These are phyloP conservation scores for Fusarium ambrosium DNA, from an alignment of 2,329 filamentous ascomycete species.

Conservation along the genomic window DNA sequence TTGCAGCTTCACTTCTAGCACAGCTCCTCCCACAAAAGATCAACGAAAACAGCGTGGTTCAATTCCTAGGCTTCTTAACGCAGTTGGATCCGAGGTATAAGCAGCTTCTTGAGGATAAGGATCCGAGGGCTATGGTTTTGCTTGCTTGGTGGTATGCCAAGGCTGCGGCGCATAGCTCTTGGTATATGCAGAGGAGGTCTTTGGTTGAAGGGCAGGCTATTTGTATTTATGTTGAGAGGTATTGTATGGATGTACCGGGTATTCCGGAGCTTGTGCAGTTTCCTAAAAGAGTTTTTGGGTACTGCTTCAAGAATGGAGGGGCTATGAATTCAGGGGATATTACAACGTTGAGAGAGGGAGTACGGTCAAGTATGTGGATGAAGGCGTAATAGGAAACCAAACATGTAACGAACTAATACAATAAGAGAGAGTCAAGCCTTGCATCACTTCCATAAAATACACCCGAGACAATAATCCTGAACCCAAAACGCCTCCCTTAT, in stretches of 20 bases:
- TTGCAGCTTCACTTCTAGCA: conserved; percentile 53
- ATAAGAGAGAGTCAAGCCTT: conserved; percentile 26
- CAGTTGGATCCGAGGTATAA: conserved; percentile 60
- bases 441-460: conserved; percentile 1
- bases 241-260: conserved; percentile 23
- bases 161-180: conserved; percentile 55
- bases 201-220: conserved; percentile 65
- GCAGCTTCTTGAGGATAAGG: conserved; percentile 62
- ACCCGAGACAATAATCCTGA: conserved; percentile 7
- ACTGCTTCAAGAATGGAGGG: background rate
- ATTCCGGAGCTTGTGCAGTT: conserved; percentile 33
- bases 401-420: conserved; percentile 9
- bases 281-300: conserved; percentile 35
- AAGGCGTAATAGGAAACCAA: background rate
- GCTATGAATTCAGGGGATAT: background rate
- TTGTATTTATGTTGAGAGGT: conserved; percentile 53
- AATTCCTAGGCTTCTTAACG: conserved; percentile 62
- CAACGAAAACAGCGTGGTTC: conserved; percentile 57
- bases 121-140: conserved; percentile 66
- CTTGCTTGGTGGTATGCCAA: conserved; percentile 70
- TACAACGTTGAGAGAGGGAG: background rate
- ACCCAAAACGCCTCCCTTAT: conserved; percentile 28
- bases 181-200: conserved; percentile 64
- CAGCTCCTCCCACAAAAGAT: conserved; percentile 53
- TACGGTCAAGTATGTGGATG: background rate